phyloP scores from a whole-genome alignment of 2,329 filamentous ascomycete species.

The Pseudocercospora eumusae region DNA sequence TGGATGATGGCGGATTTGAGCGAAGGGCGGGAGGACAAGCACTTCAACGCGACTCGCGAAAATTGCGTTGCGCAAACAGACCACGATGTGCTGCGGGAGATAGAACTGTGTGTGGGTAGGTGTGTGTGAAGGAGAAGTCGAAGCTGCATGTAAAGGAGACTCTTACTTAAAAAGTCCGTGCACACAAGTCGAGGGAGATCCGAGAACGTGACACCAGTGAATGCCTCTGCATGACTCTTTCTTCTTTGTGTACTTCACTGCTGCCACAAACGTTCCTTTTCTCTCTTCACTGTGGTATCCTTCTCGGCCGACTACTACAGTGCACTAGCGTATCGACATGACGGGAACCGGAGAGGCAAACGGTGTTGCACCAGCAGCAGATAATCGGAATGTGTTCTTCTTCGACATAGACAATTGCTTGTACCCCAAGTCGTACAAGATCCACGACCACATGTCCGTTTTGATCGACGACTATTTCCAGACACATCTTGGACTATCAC shows the following conservation, averaged over 20 bases:
- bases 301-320: no score
- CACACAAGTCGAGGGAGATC: conserved; percentile 3
- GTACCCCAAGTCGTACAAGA: conserved; percentile 74
- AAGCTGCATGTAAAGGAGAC: neutral
- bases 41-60: neutral
- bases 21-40: neutral
- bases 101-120: neutral
- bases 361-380: conserved; percentile 1
- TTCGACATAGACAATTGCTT: conserved; percentile 99
- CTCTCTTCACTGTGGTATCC: neutral
- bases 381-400: conserved; percentile 57
- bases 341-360: conserved; percentile 15
- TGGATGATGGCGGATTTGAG: conserved; percentile 5
- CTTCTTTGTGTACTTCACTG: neutral
- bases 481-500: conserved; percentile 70
- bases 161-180: neutral
- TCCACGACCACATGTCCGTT: conserved; percentile 84
- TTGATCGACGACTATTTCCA: conserved; percentile 71
- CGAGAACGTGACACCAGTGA: conserved; percentile 2
- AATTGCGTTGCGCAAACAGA: neutral
- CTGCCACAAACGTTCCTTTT: neutral
- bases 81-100: neutral
- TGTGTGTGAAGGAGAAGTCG: neutral
- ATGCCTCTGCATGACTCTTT: neutral
- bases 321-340: conserved; percentile 14